Conservation (phyloP, 495 filamentous ascomycete genomes). For the Endocarpon pusillum region DNA sequence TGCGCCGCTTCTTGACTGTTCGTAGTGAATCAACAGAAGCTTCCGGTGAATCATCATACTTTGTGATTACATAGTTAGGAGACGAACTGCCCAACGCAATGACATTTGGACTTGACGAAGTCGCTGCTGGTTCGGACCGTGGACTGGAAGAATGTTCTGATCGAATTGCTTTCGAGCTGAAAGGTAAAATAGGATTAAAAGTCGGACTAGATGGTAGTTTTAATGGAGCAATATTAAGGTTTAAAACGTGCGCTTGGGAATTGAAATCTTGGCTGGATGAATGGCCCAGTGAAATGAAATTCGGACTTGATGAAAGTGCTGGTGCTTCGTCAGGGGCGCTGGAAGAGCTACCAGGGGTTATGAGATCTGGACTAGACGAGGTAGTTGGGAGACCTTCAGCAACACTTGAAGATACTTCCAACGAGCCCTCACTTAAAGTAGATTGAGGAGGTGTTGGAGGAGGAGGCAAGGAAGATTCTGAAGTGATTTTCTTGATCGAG, state of each 20-base stretch:
- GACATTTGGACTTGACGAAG: constrained; percentile 29
- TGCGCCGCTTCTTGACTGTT: constrained; percentile 26
- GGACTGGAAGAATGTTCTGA: no score
- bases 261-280: constrained; percentile 29
- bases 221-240: constrained; percentile 1
- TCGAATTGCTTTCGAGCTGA: no score
- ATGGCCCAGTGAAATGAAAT: constrained; percentile 24
- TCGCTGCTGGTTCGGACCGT: no score
- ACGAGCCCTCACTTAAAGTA: no score
- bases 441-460: not conserved
- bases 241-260: no score
- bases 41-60: constrained; percentile 23
- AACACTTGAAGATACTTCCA: no score
- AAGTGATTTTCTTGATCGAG: not conserved
- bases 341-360: constrained; percentile 9
- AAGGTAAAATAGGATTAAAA: no score
- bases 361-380: not conserved
- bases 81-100: constrained; percentile 17
- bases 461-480: not conserved
- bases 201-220: constrained; percentile 22
- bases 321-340: constrained; percentile 8
- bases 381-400: not conserved
- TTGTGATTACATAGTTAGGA: constrained; percentile 10
- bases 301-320: constrained; percentile 22
- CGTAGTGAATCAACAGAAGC: constrained; percentile 32